Base-by-base conservation (phyloP, 768 basidiomycete genomes). In the Rhodotorula babjevae region DNA sequence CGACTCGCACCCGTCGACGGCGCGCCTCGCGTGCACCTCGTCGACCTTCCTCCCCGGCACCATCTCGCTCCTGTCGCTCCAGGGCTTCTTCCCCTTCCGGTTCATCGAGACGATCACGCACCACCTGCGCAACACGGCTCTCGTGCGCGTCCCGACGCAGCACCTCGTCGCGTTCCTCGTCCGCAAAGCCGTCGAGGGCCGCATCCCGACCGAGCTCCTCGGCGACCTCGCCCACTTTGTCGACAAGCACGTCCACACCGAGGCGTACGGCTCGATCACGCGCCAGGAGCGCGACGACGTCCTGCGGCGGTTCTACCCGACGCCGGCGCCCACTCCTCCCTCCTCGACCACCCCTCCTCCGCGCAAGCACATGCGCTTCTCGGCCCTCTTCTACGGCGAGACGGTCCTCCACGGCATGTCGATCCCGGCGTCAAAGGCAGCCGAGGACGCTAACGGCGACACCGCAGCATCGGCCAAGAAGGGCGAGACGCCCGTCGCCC, bases 231-330 rank as follows among this genome's bases (percentile, higher is more conserved):
- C 33, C 2, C 25, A 27, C n/a, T 72, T 72, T n/a, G 52, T 52
- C 6, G 23, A 8, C 7, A 61, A 68, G 31, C 67, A 68, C 40
- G 63, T 72, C 44, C 59, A 68, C 29, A 27, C n/a, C 4, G 63
- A 55, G 4, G 18, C 21, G 18, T 72, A 60, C 33, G 58, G 40
- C 12, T 52, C 23, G 4, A 50, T 72, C 1, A 36, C 60, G 14
- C 63, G 61, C 15, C 52, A 59, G 12, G 71, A 72, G 52, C 56
- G 71, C 11, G 71, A 72, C 8, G n/a, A 5, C 11, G 44, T 68
- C 29, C 50, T 68, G 3, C 2, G 36, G 7, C 33, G 44, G 1
- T 53, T 59, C 9, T 63, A 67, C 50, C 29, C 63, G 56, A 36
- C 62, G 33, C 50, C 27, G 12, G n/a, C n/a, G 53, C 53, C 53